phyloP scores from a whole-genome alignment of 1,284 basidiomycete species.

The Papiliotrema terrestris region DNA sequence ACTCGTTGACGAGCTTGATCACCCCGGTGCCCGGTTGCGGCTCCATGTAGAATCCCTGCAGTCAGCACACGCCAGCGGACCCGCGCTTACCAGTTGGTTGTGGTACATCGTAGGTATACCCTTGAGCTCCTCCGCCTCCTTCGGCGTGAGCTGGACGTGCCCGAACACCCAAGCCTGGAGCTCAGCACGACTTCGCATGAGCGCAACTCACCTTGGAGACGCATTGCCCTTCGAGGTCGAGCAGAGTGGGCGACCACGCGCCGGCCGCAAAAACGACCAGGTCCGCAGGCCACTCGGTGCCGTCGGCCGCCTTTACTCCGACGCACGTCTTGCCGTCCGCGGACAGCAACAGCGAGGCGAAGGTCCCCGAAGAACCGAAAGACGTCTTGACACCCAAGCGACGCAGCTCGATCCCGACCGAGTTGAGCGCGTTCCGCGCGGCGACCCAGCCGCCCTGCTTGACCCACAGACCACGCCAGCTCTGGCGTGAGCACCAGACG shows the following conservation, averaged over 20 bases:
- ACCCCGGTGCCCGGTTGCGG: conserved; percentile 2
- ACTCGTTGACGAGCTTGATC: conserved; percentile 10
- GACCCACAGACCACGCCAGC: conserved; percentile 35
- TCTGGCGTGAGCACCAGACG: conserved; percentile 12
- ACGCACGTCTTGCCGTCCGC: conserved; percentile 21
- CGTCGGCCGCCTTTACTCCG: conserved; percentile 37
- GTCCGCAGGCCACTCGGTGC: conserved; percentile 32
- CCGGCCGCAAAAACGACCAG: conserved; percentile 45
- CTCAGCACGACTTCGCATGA: neutral
- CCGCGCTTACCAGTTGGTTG: conserved; percentile 12
- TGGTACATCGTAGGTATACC: conserved; percentile 33
- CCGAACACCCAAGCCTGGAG: conserved; percentile 40
- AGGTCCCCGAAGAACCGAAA: conserved; percentile 36
- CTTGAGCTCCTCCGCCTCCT: conserved; percentile 35
- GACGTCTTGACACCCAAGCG: conserved; percentile 33
- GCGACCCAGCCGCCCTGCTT: conserved; percentile 43
- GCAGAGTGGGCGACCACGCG: conserved; percentile 42
- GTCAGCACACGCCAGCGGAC: neutral
- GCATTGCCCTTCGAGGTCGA: conserved; percentile 47
- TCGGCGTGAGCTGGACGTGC: conserved; percentile 41
- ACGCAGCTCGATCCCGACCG: conserved; percentile 33
- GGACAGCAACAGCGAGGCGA: conserved; percentile 25
- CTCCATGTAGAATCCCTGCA: conserved; percentile 21
- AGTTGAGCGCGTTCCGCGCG: conserved; percentile 40
- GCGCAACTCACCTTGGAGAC: conserved; percentile 33